A percentile compares a stretch with the other conserved stretches of the same genome.
phyloP scores from a whole-genome alignment of 2,329 filamentous ascomycete species.

The Beauveria pseudobassiana region DNA sequence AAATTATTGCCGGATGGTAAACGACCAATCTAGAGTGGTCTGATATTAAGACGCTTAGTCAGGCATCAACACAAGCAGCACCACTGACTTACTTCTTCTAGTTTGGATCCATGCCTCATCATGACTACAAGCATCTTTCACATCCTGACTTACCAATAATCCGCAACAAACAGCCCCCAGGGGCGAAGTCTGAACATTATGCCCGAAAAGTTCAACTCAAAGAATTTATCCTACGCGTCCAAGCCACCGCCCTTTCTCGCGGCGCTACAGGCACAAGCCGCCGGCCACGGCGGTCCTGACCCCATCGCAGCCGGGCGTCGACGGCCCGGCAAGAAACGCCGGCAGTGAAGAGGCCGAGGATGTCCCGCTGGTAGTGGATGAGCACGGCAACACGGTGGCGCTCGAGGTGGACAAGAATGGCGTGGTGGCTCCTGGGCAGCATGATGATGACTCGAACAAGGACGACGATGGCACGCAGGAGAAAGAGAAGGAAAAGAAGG shows the following conservation, averaged over 20 bases:
- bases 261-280: slow-evolving; percentile 41
- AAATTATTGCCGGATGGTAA: not conserved
- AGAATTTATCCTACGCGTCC: slow-evolving; percentile 54
- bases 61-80: not conserved
- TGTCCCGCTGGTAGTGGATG: slow-evolving; percentile 66
- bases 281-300: slow-evolving; percentile 38
- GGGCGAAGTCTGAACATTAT: slow-evolving; percentile 17
- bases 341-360: slow-evolving; percentile 69
- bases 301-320: slow-evolving; percentile 43
- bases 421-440: slow-evolving; percentile 24
- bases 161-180: not conserved
- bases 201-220: slow-evolving; percentile 52
- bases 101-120: not conserved
- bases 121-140: not conserved
- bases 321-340: slow-evolving; percentile 45
- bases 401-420: slow-evolving; percentile 39
- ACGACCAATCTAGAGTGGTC: not conserved
- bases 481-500: slow-evolving; percentile 19
- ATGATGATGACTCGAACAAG: not conserved
- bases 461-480: slow-evolving; percentile 16
- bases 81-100: not conserved
- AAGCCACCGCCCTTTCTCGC: slow-evolving; percentile 48
- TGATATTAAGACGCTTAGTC: not conserved
- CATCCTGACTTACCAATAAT: not conserved
- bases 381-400: slow-evolving; percentile 57